Evolutionary conservation across 176 grass and related monocot genomes (phyloP), one percentile per base, ranked within the genome.

Genomic region (Raddia distichophylla): DNA sequence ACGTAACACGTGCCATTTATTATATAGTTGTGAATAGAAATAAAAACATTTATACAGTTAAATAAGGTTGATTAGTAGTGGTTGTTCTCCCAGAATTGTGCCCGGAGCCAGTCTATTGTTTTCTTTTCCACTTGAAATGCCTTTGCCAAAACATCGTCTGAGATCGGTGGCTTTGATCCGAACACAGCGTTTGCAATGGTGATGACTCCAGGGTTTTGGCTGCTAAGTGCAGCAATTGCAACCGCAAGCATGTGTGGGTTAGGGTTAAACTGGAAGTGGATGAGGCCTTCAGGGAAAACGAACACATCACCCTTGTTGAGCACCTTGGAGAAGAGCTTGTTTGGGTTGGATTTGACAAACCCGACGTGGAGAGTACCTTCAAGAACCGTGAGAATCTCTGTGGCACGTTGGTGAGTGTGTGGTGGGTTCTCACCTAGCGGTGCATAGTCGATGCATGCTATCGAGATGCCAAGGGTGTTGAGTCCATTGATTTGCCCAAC

Each of bases 81-180:
- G 22, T 84, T 88, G 37, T 69, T 73, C 18, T 69, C 78, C 76
- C 60, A 85, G 37, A 90, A 86, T 5, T 90, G 69, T 42, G 87
- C 61, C 2, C 86, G 87, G 0, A 89, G 77, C 83, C 63, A 69
- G n/a, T 86, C 83, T 19, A 90, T 43, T 0, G 55, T 82, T 0
- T 81, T 47, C 64, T 90, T 90, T 5, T 90, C 16, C 14, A 82
- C 72, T 4, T 86, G 82, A 27, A 90, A 90, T 0, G 70, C 51
- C 77, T 82, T 86, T 3, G 87, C 83, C 52, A 90, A 67, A 43
- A 85, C 64, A 50, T 82, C 83, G 42, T 90, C 78, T 7, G 87
- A 76, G 61, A 82, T 90, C 0, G 71, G 55, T n/a, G 87, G 83
- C 3, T 86, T 78, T 13, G 87, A 86, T 6, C 63, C 77, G 45